Evolutionary conservation across 805 yeast genomes (phyloP), one percentile per base, ranked within the genome.

Genomic region (Clavispora vitiphila): DNA sequence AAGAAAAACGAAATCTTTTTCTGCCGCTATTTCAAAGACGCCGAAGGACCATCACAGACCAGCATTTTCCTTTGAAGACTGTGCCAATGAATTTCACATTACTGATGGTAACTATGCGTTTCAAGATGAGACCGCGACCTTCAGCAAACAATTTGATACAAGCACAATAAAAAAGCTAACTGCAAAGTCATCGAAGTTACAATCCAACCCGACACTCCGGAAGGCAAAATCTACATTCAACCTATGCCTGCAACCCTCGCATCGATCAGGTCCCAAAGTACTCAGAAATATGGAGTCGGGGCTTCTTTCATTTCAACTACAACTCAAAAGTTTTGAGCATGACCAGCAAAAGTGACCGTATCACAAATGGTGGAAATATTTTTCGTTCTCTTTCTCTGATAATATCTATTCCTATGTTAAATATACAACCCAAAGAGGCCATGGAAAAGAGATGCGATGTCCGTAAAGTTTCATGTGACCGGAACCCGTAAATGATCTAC

Each of bases 251-350:
- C 38, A 37, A 32, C 14, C 25, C 4, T 23, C 26, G 18, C 34
- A 15, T 24, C 39, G 36, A 21, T 26, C 47, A 11, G 35, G 38
- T 7, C 53, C 54, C 7, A 48, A 49, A 32, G 43, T 41, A 10
- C 35, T 50, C 21, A 56, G 54, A 38, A 54, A 49, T 42, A 58
- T 63, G 61, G 55, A 60, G 44, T 52, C 62, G 4, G 66, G 69
- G 1, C 54, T 64, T 34, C 48, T 49, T 24, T 59, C 59, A 38
- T 61, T 61, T 24, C 51, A 61, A 35, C 42, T 60, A 11, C 21
- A 18, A 35, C 26, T 24, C 7, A 26, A 26, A n/a, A 18, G 5
- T 14, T 14, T 26, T n/a, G 30, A 26, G 9, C 16, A 26, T 14
- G 16, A 26, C 16, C 30, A 26, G 14, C 30, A n/a, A 26, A 26